These are phyloP conservation scores for Rhizopogon vinicolor DNA, from an alignment of 768 basidiomycete species.

Conservation along the genomic window DNA sequence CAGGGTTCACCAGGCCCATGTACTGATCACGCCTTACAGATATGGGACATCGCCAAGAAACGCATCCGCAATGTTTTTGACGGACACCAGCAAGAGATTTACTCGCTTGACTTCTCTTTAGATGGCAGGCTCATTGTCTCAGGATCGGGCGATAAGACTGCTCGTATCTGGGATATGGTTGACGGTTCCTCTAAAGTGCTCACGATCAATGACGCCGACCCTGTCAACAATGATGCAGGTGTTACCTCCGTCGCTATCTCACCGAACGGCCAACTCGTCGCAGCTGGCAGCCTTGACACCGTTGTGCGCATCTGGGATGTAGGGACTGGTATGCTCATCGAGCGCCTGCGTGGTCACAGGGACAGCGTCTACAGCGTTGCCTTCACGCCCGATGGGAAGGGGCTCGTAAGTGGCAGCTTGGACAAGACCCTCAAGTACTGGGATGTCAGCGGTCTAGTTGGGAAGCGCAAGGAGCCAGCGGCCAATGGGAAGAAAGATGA, in stretches of 20 bases:
- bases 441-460: constrained; percentile 29
- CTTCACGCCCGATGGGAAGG: constrained; percentile 18
- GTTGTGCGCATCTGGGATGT: constrained; percentile 50
- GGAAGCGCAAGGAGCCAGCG: constrained; percentile 28
- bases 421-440: constrained; percentile 36
- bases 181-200: constrained; percentile 29
- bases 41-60: constrained; percentile 21
- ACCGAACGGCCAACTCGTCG: constrained; percentile 36
- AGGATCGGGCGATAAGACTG: constrained; percentile 30
- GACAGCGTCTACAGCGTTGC: constrained; percentile 28
- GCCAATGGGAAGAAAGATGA: constrained; percentile 30
- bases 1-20: neutral
- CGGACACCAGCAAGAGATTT: constrained; percentile 32
- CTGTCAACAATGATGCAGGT: constrained; percentile 13
- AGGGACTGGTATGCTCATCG: constrained; percentile 28
- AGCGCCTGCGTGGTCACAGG: constrained; percentile 20
- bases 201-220: constrained; percentile 17
- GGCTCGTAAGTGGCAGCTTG: constrained; percentile 25
- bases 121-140: constrained; percentile 31
- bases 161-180: constrained; percentile 30
- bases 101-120: constrained; percentile 29
- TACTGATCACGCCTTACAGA: constrained; percentile 12
- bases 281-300: constrained; percentile 50
- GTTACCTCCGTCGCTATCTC: constrained; percentile 25
- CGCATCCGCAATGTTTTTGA: constrained; percentile 24